Evolutionary conservation across 768 basidiomycete genomes (phyloP), one percentile per base, ranked within the genome.

Genomic region (Auricularia sp.): DNA sequence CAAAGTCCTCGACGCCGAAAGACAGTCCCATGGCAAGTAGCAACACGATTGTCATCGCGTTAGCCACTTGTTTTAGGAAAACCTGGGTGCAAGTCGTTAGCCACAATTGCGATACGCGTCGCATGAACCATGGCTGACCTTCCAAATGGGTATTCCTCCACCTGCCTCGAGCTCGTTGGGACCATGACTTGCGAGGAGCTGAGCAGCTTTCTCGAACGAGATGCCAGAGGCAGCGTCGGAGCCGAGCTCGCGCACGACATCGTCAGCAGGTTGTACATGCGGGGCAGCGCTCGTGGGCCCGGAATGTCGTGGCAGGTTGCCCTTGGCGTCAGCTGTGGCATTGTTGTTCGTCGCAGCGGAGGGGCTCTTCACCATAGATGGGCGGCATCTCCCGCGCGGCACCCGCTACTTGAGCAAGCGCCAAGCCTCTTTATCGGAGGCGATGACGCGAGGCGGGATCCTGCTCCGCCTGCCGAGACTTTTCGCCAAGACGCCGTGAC

Each of bases 1-100:
- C 78, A 70, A 77, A 86, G 62, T 82, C 81, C 69, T 81, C 72
- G 33, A 83, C 81, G 65, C 80, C 83, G 67, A 85, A 82, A 7
- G 81, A 83, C 8, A 85, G 75, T 3, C 80, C 80, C 71, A 85
- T 74, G 5, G 78, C 78, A 8, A 65, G 63, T 37, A 74, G 62
- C 34, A 75, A 66, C 13, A 74, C 71, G 47, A 74, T 67, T 11
- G 71, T 73, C 67, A 81, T 71, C 3, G 80, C 80, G 68, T 81
- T 81, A 33, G 79, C 79, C 65, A 72, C 58, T 35, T 59, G 56
- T 59, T 59, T 59, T 35, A 59, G 34, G 56, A 59, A 18, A 59
- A 59, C 56, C 56, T 59, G 4, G 3, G 34, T 8, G 18, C 5
- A 13, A 34, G 2, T 59, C 54, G 34, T 29, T 33, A 29, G 11